Evolutionary conservation across 1,284 basidiomycete species (phyloP), one percentile per base, ranked within the genome.

Genomic region (Cryptococcus sp.): DNA sequence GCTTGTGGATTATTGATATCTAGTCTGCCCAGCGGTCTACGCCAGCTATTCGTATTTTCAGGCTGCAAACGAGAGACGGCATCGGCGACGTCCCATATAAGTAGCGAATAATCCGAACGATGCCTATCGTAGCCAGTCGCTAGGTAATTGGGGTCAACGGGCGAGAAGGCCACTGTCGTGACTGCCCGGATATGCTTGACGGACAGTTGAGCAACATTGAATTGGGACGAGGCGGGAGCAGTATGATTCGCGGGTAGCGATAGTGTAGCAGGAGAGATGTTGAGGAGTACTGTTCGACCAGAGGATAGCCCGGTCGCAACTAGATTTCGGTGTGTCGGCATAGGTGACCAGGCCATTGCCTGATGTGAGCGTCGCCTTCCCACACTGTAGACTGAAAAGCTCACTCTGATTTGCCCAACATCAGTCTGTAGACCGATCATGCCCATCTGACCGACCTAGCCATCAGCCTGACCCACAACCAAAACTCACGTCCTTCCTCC

Each of bases 41-140:
- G 52, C 59, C 59, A 63, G 21, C 13, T 23, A 16, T 10, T 22
- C 4, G 7, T 13, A 21, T 19, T 19, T 41, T 64, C 60, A 3
- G 54, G 32, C 2, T 62, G 56, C 7, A 68, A 31, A 0, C 49
- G 37, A 7, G 57, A 56, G 16, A 72, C 42, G 25, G 62, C 62
- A 25, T 68, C 67, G 23, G 63, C 56, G 2, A 76, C 53, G 53
- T 76, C 74, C 74, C 74, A 76, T 10, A 76, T 67, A 18, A 71
- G 57, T 2, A 76, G 53, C 0, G 68, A 70, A 49, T 65, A 63
- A 45, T 75, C 73, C n/a, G 67, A 69, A 32, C 73, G 64, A 48
- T 71, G 72, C 42, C 69, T 56, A 47, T 76, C 74, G 45, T 70
- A 66, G 2, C 69, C 72, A 2, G 65, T 63, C 7, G 72, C 69